Conservation (phyloP, 352 stramenopile species). For the Phytophthora fragariae region DNA sequence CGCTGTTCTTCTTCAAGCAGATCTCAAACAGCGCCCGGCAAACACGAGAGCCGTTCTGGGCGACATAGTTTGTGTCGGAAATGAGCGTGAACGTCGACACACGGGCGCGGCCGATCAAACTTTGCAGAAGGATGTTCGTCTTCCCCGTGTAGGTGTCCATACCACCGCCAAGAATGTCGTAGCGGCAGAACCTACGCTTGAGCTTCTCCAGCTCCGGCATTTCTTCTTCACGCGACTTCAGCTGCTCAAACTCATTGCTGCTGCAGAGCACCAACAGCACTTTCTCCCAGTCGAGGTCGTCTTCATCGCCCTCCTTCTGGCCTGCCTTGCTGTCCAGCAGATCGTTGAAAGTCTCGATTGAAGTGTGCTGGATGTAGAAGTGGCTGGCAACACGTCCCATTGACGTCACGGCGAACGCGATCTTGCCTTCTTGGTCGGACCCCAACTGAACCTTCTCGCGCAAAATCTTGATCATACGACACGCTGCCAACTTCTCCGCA, state of each 20-base stretch:
- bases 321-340: constrained; percentile 79
- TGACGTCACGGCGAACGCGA: constrained; percentile 94
- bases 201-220: constrained; percentile 95
- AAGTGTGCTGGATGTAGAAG: constrained; percentile 99
- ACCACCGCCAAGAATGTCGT: constrained; percentile 91
- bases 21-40: constrained; percentile 99
- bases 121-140: constrained; percentile 97
- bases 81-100: constrained; percentile 98
- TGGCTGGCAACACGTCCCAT: constrained; percentile 98
- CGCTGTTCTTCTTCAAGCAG: constrained; percentile 92
- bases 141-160: constrained; percentile 95
- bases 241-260: constrained; percentile 96
- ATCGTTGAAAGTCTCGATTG: constrained; percentile 98
- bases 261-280: constrained; percentile 77
- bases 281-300: constrained; percentile 75
- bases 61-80: constrained; percentile 99
- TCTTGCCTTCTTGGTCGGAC: constrained; percentile 49
- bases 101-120: constrained; percentile 69
- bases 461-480: constrained; percentile 88
- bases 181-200: constrained; percentile 85
- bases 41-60: constrained; percentile 98
- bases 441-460: constrained; percentile 58
- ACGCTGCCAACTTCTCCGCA: constrained; percentile 75
- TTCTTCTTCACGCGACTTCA: constrained; percentile 97
- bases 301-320: constrained; percentile 42